These are phyloP conservation scores for Aspergillus spinulosporus DNA, from an alignment of 2,329 filamentous ascomycete genomes.

Conservation along the genomic window DNA sequence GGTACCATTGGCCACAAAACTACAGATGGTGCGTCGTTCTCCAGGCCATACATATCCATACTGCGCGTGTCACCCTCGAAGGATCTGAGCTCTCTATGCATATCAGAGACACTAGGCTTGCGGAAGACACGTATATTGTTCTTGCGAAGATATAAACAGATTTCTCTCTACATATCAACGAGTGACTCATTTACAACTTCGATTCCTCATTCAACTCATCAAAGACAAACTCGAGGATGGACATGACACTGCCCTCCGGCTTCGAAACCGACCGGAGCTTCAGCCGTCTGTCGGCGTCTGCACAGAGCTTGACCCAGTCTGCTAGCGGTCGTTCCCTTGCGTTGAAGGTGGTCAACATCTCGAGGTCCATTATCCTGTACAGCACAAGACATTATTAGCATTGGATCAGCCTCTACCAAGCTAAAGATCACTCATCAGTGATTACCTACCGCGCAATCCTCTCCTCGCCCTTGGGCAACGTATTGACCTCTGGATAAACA, in stretches of 20 bases:
- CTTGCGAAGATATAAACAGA: no score
- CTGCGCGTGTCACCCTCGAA: no score
- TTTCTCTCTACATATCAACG: no score
- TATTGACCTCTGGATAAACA: conserved; percentile 5
- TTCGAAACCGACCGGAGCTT: conserved; percentile 1
- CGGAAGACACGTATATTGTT: no score
- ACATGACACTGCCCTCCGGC: conserved; percentile 5
- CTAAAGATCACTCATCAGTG: neutral
- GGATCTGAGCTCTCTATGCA: no score
- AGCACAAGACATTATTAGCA: no score
- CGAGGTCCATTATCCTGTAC: conserved; percentile 6
- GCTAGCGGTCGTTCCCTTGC: conserved; percentile 4
- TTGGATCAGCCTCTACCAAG: no score
- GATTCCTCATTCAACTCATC: neutral
- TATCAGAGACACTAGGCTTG: no score
- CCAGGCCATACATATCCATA: no score
- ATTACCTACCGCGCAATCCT: neutral
- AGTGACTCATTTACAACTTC: no score
- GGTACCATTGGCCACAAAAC: no score
- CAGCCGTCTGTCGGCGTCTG: neutral
- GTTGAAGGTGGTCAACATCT: conserved; percentile 8
- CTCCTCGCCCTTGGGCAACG: conserved; percentile 1
- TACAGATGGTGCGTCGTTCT: no score
- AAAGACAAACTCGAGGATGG: conserved; percentile 5
- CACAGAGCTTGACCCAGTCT: conserved; percentile 5